These are phyloP conservation scores for Saccharomycodes ludwigii DNA, from an alignment of 805 yeast species.

Conservation along the genomic window DNA sequence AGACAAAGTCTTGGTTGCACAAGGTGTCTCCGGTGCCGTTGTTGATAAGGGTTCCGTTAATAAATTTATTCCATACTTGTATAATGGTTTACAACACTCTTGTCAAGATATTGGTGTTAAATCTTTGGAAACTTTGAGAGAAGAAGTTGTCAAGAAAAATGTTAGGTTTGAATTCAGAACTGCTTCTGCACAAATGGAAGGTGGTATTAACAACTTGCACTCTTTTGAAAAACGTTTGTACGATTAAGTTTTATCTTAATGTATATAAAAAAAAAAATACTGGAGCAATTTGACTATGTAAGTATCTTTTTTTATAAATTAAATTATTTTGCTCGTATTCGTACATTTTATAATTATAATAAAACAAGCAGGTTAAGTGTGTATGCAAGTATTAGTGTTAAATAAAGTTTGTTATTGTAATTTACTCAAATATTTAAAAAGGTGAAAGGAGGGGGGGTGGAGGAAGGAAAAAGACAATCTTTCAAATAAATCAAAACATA, in stretches of 20 bases:
- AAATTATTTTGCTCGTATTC: too few species aligned
- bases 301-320: too few species aligned
- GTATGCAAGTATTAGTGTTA: too few species aligned
- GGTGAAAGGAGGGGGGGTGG: too few species aligned
- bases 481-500: too few species aligned
- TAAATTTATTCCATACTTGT: constrained; percentile 89
- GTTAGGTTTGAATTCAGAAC: constrained; percentile 96
- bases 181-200: constrained; percentile 97
- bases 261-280: background rate
- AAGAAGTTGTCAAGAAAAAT: constrained; percentile 48
- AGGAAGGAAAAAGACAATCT: too few species aligned
- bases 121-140: constrained; percentile 52
- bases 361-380: too few species aligned
- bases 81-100: constrained; percentile 94
- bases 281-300: background rate
- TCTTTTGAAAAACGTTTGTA: constrained; percentile 96
- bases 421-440: too few species aligned
- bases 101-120: constrained; percentile 92
- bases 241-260: constrained; percentile 37
- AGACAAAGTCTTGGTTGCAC: constrained; percentile 93
- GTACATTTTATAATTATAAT: too few species aligned
- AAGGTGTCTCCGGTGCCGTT: constrained; percentile 96
- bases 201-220: constrained; percentile 94
- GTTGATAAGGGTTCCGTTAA: constrained; percentile 92
- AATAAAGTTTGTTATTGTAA: too few species aligned